phyloP scores from a whole-genome alignment of 306 rosid species.

The Crotalaria pallida region DNA sequence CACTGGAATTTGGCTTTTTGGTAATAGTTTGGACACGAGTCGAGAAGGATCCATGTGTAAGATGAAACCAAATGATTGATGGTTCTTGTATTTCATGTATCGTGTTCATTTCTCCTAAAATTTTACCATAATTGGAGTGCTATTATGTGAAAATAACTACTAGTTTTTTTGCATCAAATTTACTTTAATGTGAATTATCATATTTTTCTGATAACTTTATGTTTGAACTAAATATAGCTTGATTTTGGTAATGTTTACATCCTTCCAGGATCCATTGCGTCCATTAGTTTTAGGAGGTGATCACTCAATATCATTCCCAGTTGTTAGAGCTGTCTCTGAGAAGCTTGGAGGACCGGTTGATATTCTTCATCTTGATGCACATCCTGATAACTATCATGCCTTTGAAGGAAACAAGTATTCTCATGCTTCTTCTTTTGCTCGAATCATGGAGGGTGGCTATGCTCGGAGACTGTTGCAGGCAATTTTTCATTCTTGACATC shows the following conservation, averaged over 20 bases:
- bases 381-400: conserved; percentile 78
- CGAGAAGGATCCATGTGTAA: not conserved
- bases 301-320: conserved; percentile 93
- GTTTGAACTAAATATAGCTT: conserved; percentile 1
- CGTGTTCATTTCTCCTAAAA: not conserved
- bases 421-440: conserved; percentile 96
- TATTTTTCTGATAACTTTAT: not conserved
- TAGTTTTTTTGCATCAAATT: not conserved
- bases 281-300: conserved; percentile 97
- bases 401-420: conserved; percentile 89
- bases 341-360: conserved; percentile 93
- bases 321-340: conserved; percentile 81
- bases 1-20: not conserved
- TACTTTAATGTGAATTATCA: not conserved
- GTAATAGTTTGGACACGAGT: conserved; percentile 10
- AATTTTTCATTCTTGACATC: conserved; percentile 15
- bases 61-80: not conserved
- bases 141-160: not conserved
- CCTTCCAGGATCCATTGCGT: conserved; percentile 67
- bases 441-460: conserved; percentile 94
- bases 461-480: conserved; percentile 94
- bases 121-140: not conserved
- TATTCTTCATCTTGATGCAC: conserved; percentile 96
- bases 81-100: not conserved
- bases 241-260: not conserved